Percentiles rank a stretch among this genome's conserved stretches.
These are phyloP conservation scores for Dendrostoma leiphaemia DNA, from an alignment of 2,329 filamentous ascomycete genomes.

Conservation along the genomic window DNA sequence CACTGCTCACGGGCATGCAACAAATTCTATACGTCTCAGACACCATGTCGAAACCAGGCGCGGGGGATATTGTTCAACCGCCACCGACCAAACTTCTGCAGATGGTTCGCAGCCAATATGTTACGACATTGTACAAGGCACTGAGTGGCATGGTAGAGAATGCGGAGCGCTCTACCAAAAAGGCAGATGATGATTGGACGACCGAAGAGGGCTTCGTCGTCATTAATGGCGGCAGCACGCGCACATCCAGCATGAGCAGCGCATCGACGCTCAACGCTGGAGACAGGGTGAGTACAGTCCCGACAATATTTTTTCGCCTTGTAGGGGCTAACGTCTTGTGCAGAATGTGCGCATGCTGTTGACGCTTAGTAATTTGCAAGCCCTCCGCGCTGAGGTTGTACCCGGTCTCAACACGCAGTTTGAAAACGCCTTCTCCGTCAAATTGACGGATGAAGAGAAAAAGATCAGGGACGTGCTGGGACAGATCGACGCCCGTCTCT, in stretches of 20 bases:
- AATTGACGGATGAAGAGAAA: conserved; percentile 89
- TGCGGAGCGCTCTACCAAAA: conserved; percentile 72
- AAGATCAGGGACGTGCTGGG: conserved; percentile 86
- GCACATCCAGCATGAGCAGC: conserved; percentile 34
- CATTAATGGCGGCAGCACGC: conserved; percentile 25
- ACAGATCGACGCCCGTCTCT: conserved; percentile 88
- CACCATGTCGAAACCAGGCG: conserved; percentile 70
- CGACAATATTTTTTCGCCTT: neutral
- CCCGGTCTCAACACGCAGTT: conserved; percentile 89
- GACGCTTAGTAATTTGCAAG: conserved; percentile 87
- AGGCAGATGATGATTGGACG: conserved; percentile 62
- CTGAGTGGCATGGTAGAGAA: conserved; percentile 97
- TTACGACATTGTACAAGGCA: conserved; percentile 89
- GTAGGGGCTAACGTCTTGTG: conserved; percentile 22
- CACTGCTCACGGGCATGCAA: conserved; percentile 82
- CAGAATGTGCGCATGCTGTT: conserved; percentile 91
- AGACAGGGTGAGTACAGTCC: conserved; percentile 47
- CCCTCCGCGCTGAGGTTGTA: conserved; percentile 77
- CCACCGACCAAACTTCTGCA: conserved; percentile 85
- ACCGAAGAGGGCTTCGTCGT: conserved; percentile 44
- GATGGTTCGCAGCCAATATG: conserved; percentile 88
- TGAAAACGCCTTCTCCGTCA: conserved; percentile 90
- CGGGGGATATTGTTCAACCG: conserved; percentile 75
- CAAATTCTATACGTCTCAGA: conserved; percentile 94
- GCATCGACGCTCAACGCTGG: conserved; percentile 52